phyloP scores from a whole-genome alignment of 495 filamentous ascomycete genomes.

The Trichoderma erinaceum region DNA sequence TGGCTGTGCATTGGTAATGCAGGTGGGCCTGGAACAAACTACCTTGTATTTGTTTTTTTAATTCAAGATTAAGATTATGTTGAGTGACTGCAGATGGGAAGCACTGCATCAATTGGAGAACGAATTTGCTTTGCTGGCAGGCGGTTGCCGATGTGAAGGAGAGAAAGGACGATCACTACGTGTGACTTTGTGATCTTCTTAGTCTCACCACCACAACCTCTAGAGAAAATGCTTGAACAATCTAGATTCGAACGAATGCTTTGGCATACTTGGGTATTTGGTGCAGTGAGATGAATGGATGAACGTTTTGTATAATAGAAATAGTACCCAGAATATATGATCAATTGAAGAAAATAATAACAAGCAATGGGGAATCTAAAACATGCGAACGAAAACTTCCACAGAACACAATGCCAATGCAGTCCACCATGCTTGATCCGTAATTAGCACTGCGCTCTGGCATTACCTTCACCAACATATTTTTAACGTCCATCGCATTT shows the following conservation, averaged over 20 bases:
- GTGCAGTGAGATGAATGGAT: background rate
- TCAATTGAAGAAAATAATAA: background rate
- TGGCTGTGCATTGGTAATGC: conserved; percentile 12
- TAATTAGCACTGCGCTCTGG: background rate
- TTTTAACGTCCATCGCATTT: background rate
- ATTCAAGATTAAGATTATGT: background rate
- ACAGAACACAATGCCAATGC: no score
- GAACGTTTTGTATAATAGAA: background rate
- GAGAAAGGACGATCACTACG: background rate
- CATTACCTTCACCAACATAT: background rate
- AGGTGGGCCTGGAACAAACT: conserved; percentile 10
- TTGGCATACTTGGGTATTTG: background rate
- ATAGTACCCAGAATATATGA: background rate
- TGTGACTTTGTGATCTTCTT: background rate
- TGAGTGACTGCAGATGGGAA: background rate
- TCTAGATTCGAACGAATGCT: background rate
- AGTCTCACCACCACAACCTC: background rate
- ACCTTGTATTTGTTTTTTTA: conserved; percentile 12
- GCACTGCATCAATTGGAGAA: background rate
- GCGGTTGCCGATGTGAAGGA: background rate
- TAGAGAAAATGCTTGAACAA: conserved; percentile 3
- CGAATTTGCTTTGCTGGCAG: background rate
- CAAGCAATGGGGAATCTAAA: background rate
- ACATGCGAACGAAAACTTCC: background rate
- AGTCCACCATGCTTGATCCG: no score